Conservation (phyloP, 805 yeast genomes). For the Yarrowia osloensis region DNA sequence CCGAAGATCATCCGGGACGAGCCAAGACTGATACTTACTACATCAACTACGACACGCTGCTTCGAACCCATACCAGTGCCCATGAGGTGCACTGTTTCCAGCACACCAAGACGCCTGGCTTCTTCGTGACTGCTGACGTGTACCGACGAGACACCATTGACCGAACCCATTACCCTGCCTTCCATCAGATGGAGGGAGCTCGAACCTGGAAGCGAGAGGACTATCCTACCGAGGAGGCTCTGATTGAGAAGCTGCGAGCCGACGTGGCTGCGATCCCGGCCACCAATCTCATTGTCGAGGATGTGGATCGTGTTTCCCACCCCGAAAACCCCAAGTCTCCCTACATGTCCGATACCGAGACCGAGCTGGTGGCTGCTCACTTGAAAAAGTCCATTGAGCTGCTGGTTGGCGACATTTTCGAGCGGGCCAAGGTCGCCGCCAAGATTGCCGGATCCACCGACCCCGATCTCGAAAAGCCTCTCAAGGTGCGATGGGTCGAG, state of each 20-base stretch:
- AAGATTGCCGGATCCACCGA: slow-evolving; percentile 59
- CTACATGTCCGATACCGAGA: slow-evolving; percentile 69
- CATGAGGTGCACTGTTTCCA: slow-evolving; percentile 88
- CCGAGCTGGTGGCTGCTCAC: slow-evolving; percentile 69
- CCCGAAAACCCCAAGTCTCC: slow-evolving; percentile 76
- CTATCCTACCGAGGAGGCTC: slow-evolving; percentile 36
- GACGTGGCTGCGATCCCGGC: slow-evolving; percentile 70
- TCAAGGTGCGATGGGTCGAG: slow-evolving; percentile 90
- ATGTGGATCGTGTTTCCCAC: slow-evolving; percentile 60
- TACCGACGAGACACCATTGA: slow-evolving; percentile 95
- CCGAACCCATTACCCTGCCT: slow-evolving; percentile 93
- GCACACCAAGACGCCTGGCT: slow-evolving; percentile 71
- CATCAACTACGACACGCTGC: slow-evolving; percentile 65
- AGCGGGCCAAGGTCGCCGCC: slow-evolving; percentile 65
- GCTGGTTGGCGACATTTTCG: slow-evolving; percentile 79
- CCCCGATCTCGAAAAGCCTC: slow-evolving; percentile 67
- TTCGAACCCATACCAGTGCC: slow-evolving; percentile 96
- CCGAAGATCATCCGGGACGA: slow-evolving; percentile 90
- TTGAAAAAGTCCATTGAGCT: slow-evolving; percentile 84
- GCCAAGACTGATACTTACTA: slow-evolving; percentile 92
- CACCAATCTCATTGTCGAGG: slow-evolving; percentile 73
- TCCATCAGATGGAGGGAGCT: slow-evolving; percentile 98
- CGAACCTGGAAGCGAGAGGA: slow-evolving; percentile 69
- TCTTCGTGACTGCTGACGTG: slow-evolving; percentile 91
- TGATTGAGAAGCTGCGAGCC: slow-evolving; percentile 50